Percentiles rank a stretch among this genome's conserved stretches.
These are phyloP conservation scores for Ustilago lituana DNA, from an alignment of 1,284 basidiomycete species.

Conservation along the genomic window DNA sequence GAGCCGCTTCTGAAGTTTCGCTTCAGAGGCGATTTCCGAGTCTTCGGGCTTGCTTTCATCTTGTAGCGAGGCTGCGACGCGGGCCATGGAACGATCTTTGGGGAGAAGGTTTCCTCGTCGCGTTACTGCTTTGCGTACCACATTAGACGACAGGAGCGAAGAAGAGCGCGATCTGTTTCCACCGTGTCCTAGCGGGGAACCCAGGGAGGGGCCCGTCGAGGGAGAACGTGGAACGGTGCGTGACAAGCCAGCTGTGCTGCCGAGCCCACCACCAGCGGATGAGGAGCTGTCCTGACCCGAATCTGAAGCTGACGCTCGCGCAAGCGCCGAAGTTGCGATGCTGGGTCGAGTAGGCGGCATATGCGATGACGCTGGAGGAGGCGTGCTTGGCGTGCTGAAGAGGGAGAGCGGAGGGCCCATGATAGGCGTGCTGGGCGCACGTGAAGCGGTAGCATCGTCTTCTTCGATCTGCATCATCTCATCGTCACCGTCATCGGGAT, in stretches of 20 bases:
- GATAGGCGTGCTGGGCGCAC: constrained; percentile 23
- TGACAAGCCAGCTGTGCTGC: neutral
- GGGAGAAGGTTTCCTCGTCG: constrained; percentile 42
- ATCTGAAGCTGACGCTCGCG: constrained; percentile 34
- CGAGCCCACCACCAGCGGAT: constrained; percentile 14
- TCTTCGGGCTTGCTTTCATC: constrained; percentile 59
- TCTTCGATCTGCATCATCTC: constrained; percentile 43
- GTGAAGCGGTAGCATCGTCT: constrained; percentile 11
- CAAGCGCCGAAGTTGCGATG: constrained; percentile 16
- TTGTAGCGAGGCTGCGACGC: constrained; percentile 59
- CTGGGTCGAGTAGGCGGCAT: neutral
- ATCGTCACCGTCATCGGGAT: constrained; percentile 40
- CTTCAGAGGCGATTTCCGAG: constrained; percentile 63
- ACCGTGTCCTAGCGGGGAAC: constrained; percentile 17
- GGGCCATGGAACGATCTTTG: constrained; percentile 49
- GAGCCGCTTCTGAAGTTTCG: constrained; percentile 59
- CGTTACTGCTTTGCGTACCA: constrained; percentile 36
- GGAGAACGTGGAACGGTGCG: constrained; percentile 20
- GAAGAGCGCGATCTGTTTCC: constrained; percentile 31
- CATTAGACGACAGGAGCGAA: constrained; percentile 28
- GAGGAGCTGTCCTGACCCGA: constrained; percentile 49
- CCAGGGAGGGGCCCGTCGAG: constrained; percentile 16
- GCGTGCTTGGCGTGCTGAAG: constrained; percentile 26
- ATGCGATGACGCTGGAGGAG: constrained; percentile 24
- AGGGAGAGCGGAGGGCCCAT: constrained; percentile 36